Evolutionary conservation across 495 filamentous ascomycete genomes (phyloP), one percentile per base, ranked within the genome.

Genomic region (Hypoxylon intermedium): DNA sequence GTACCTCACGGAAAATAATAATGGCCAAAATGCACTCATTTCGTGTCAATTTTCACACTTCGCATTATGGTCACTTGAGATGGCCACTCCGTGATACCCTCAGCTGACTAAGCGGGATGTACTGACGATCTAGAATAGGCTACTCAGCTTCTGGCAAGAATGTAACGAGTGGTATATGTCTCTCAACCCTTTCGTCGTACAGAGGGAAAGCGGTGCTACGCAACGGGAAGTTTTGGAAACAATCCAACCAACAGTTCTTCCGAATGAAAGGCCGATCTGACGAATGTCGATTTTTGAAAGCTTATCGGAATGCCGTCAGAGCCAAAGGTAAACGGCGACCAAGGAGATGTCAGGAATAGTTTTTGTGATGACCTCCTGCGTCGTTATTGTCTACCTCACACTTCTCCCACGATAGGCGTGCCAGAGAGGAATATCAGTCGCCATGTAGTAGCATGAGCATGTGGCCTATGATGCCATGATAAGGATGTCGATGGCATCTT

Each of bases 391-490:
- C 53, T 57, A 60, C 55, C 33, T 60, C 40, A 36, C 41, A 15
- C n/a, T 36, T 21, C 3, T 30, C 3, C 18, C 9, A 18, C n/a
- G 16, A 6, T 13, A 31, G 23, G 28, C 18, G 21, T 15, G 44
- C 49, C 20, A 11, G 21, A 46, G 12, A 31, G 20, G 21, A 30
- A 24, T 34, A 49, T 47, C 20, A 53, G 23, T 57, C 12, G 56
- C 24, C 7, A 26, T 7, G 26, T 42, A 50, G 44, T 53, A 19
- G 50, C 38, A 42, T 52, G 56, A 20, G 51, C 26, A 41, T 57
- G 36, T 18, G 13, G 56, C 56, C 30, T 37, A 58, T 53, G 63
- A 66, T 66, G 61, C 61, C 52, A n/a, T n/a, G n/a, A n/a, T n/a
- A n/a, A n/a, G n/a, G n/a, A n/a, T n/a, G n/a, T n/a, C n/a, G n/a